Percentiles rank a stretch among this genome's conserved stretches.
These are phyloP conservation scores for Annulohypoxylon truncatum DNA, from an alignment of 2,329 filamentous ascomycete genomes.

Conservation along the genomic window DNA sequence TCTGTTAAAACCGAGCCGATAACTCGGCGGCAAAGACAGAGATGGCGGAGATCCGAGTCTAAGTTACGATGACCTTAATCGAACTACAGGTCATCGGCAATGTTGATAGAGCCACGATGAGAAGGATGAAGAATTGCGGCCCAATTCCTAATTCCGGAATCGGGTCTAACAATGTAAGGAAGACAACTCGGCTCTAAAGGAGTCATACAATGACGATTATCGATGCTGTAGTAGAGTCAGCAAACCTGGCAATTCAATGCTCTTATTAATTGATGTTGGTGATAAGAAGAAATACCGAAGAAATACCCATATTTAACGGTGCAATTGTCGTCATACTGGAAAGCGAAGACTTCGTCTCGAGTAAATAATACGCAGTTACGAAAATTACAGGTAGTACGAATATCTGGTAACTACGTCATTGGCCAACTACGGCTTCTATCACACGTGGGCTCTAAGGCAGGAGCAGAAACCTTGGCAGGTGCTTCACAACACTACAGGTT, in stretches of 20 bases:
- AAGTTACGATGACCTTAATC: conserved; percentile 17
- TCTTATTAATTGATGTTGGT: neutral
- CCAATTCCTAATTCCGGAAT: neutral
- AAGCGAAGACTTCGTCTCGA: neutral
- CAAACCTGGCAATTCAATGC: neutral
- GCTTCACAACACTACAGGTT: neutral
- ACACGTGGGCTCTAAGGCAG: conserved; percentile 1
- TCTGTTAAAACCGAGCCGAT: conserved; percentile 35
- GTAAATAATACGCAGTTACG: neutral
- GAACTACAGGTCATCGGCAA: conserved; percentile 6
- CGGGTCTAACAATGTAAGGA: conserved; percentile 1
- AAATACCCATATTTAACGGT: neutral
- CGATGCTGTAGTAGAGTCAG: neutral
- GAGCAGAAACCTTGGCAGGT: conserved; percentile 1
- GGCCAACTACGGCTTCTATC: neutral
- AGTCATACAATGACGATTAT: neutral
- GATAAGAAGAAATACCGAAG: neutral
- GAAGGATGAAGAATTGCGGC: neutral
- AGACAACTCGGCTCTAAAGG: neutral
- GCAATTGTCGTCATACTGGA: neutral
- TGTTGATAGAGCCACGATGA: neutral
- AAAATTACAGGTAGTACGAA: neutral
- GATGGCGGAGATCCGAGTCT: conserved; percentile 27
- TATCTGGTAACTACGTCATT: conserved; percentile 10
- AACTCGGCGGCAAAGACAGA: conserved; percentile 19